A percentile compares a stretch with the other conserved stretches of the same genome.
phyloP scores from a whole-genome alignment of 805 yeast species.

The Ogataea angusta region DNA sequence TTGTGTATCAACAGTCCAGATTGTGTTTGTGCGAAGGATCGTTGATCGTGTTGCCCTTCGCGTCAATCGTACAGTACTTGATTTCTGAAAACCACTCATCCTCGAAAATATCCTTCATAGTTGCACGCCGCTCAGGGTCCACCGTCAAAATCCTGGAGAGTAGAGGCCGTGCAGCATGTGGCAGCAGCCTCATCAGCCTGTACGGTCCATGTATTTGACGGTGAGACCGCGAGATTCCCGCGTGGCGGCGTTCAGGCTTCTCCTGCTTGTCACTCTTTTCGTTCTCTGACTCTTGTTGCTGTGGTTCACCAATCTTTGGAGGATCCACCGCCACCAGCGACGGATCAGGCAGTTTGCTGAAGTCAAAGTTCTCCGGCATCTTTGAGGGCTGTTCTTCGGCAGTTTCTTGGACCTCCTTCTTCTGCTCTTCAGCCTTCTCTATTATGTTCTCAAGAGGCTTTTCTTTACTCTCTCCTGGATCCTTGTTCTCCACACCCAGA shows the following conservation, averaged over 20 bases:
- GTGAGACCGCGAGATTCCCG: constrained; percentile 33
- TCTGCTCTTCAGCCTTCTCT: too few relatives aligned
- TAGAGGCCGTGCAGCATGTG: constrained; percentile 80
- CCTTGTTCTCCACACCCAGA: constrained; percentile 6
- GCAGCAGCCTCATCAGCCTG: constrained; percentile 72
- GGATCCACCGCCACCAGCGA: constrained; percentile 23
- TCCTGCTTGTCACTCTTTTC: constrained; percentile 1
- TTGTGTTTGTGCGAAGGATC: constrained; percentile 53
- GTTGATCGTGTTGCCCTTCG: constrained; percentile 36
- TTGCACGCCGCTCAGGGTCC: constrained; percentile 61
- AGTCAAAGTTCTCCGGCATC: constrained; percentile 34
- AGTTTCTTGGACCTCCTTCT: constrained; percentile 4
- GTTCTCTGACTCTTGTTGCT: constrained; percentile 4
- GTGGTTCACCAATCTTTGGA: constrained; percentile 3
- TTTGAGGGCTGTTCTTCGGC: constrained; percentile 13
- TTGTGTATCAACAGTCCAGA: constrained; percentile 28
- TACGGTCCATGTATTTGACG: constrained; percentile 79
- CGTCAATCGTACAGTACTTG: constrained; percentile 54
- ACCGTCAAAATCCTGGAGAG: constrained; percentile 62
- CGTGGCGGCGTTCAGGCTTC: constrained; percentile 35
- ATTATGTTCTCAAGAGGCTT: background rate
- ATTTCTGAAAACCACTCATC: constrained; percentile 74
- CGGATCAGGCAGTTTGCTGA: constrained; percentile 34
- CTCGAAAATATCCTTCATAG: constrained; percentile 57
- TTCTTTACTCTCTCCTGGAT: background rate